phyloP scores from a whole-genome alignment of 164 flowering plant genomes.

The Magnolia sinica region DNA sequence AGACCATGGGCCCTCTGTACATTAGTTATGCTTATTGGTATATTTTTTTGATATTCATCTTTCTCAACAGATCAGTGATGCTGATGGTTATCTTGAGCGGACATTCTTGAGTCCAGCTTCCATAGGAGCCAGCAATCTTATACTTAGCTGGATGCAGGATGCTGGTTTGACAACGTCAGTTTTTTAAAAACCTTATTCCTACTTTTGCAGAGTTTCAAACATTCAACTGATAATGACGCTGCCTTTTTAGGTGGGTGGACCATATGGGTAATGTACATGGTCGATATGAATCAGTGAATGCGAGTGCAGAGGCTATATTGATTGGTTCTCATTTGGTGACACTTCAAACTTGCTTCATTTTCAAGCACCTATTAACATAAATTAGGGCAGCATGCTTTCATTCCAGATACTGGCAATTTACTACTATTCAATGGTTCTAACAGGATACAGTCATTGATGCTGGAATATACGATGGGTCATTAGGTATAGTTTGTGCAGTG shows the following conservation, averaged over 20 bases:
- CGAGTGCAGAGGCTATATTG: conserved; percentile 65
- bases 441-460: conserved; percentile 99
- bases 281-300: conserved; percentile 66
- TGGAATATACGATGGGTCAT: conserved; percentile 89
- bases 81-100: conserved; percentile 72
- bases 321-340: conserved; percentile 95
- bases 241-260: conserved; percentile 80
- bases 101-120: conserved; percentile 96
- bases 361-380: background rate
- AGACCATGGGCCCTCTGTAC: background rate
- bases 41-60: background rate
- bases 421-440: background rate
- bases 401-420: conserved; percentile 10
- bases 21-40: background rate
- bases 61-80: conserved; percentile 76
- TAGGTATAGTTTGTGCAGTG: conserved; percentile 82
- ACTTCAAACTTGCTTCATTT: background rate
- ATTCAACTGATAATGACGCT: conserved; percentile 11
- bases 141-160: conserved; percentile 87
- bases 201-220: conserved; percentile 8
- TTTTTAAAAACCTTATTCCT: conserved; percentile 3
- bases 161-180: conserved; percentile 92
- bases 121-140: conserved; percentile 54
- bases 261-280: conserved; percentile 95
- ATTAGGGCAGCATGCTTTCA: background rate